These are phyloP conservation scores for Raffaelea deltoideospora DNA, from an alignment of 2,329 filamentous ascomycete genomes.

Conservation along the genomic window DNA sequence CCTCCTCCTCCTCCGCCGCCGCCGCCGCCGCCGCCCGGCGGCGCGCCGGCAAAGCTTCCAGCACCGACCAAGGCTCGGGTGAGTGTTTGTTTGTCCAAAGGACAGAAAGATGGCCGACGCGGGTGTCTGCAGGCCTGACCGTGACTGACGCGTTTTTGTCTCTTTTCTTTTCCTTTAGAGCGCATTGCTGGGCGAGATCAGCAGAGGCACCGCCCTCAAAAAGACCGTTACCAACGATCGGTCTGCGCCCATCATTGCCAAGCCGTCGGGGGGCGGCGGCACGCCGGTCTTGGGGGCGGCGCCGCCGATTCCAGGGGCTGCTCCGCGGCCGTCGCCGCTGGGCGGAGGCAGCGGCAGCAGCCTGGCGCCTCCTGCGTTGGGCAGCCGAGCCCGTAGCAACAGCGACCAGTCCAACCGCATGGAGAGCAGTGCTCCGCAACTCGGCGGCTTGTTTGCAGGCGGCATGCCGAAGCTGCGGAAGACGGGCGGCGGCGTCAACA, in stretches of 20 bases:
- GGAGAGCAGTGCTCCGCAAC: constrained; percentile 46
- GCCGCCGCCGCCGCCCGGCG: constrained; percentile 55
- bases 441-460: constrained; percentile 78
- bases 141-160: neutral
- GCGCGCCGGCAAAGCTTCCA: constrained; percentile 41
- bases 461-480: constrained; percentile 94
- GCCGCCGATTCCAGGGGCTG: constrained; percentile 59
- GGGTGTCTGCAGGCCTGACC: neutral
- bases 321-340: constrained; percentile 38
- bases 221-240: constrained; percentile 87
- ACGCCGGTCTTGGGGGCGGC: constrained; percentile 56
- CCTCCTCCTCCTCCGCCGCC: constrained; percentile 15
- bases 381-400: constrained; percentile 64
- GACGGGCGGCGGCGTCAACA: constrained; percentile 64
- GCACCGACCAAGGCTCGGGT: too few relatives aligned
- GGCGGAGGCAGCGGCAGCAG: constrained; percentile 22
- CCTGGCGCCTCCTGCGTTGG: constrained; percentile 57
- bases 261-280: constrained; percentile 29
- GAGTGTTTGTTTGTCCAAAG: neutral
- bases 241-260: constrained; percentile 60
- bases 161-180: constrained; percentile 38
- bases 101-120: neutral
- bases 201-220: constrained; percentile 64
- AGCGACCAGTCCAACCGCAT: constrained; percentile 51
- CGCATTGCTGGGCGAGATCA: constrained; percentile 76